Conservation (phyloP, 148 eudicot species). For the Amaranthus palmeri region DNA sequence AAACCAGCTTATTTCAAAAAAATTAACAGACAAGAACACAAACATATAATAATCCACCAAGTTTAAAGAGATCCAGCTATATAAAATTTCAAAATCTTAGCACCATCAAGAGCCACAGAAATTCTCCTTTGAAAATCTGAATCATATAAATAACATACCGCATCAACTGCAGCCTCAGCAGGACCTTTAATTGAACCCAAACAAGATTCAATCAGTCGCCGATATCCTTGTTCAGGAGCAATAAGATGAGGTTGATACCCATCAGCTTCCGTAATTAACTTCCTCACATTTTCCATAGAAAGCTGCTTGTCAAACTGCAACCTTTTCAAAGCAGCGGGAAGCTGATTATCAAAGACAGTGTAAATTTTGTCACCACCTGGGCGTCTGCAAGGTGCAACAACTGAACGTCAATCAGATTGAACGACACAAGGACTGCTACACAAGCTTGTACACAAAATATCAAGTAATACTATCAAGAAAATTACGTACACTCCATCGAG, state of each 20-base stretch:
- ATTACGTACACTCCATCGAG: conserved; percentile 89
- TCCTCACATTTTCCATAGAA: conserved; percentile 90
- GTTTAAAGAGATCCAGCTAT: background rate
- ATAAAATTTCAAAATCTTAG: background rate
- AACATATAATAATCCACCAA: background rate
- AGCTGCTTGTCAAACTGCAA: conserved; percentile 98
- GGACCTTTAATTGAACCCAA: conserved; percentile 86
- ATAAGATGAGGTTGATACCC: conserved; percentile 99
- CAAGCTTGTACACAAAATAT: background rate
- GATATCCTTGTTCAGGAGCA: conserved; percentile 98
- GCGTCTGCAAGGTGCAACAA: conserved; percentile 55
- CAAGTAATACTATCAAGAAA: background rate
- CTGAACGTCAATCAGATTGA: background rate
- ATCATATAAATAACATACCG: conserved; percentile 43
- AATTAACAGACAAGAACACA: background rate
- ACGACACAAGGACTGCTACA: background rate
- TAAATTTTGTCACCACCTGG: conserved; percentile 95
- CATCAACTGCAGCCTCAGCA: conserved; percentile 91
- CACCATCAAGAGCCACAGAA: background rate
- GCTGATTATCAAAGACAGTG: conserved; percentile 89
- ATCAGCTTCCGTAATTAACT: conserved; percentile 93
- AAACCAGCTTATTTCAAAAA: no score
- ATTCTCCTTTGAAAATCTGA: background rate
- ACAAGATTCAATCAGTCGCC: conserved; percentile 89
- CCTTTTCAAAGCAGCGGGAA: conserved; percentile 96